These are phyloP conservation scores for Rhizopus arrhizus DNA, from an alignment of 371 early-diverging fungal genomes.

Conservation along the genomic window DNA sequence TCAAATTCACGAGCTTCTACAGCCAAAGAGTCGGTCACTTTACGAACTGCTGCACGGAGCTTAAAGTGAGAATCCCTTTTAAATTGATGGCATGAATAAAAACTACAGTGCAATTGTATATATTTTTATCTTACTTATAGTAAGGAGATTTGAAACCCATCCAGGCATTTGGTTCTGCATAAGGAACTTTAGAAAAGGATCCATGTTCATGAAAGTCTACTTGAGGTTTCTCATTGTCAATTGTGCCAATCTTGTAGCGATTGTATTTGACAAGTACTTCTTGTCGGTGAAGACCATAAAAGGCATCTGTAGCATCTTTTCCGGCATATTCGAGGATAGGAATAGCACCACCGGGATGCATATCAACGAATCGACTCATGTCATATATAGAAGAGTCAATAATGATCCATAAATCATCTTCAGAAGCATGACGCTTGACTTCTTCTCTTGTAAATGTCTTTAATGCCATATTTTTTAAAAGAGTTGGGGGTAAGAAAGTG, in stretches of 20 bases:
- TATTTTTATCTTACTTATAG: constrained; percentile 38
- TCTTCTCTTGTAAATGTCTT: constrained; percentile 67
- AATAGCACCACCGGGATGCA: constrained; percentile 86
- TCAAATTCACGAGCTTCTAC: constrained; percentile 47
- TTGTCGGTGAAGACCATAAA: constrained; percentile 73
- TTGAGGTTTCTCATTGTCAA: constrained; percentile 42
- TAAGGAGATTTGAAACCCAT: constrained; percentile 61
- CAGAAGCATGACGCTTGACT: constrained; percentile 72
- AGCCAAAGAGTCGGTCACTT: constrained; percentile 44
- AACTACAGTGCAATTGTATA: not conserved
- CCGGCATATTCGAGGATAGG: constrained; percentile 74
- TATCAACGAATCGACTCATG: constrained; percentile 81
- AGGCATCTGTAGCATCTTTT: constrained; percentile 70
- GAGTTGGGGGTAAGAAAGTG: not conserved
- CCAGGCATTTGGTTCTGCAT: constrained; percentile 55
- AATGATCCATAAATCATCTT: constrained; percentile 89
- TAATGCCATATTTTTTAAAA: constrained; percentile 15
- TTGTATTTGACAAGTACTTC: constrained; percentile 62
- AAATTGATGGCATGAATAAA: not conserved
- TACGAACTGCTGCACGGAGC: constrained; percentile 43
- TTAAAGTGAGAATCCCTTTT: constrained; percentile 56
- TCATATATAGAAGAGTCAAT: constrained; percentile 87
- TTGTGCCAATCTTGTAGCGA: constrained; percentile 53
- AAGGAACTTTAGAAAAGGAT: constrained; percentile 56
- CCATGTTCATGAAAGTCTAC: constrained; percentile 39